Base-by-base conservation (phyloP, 2,329 filamentous ascomycete genomes). In the Fusarium stilboides region DNA sequence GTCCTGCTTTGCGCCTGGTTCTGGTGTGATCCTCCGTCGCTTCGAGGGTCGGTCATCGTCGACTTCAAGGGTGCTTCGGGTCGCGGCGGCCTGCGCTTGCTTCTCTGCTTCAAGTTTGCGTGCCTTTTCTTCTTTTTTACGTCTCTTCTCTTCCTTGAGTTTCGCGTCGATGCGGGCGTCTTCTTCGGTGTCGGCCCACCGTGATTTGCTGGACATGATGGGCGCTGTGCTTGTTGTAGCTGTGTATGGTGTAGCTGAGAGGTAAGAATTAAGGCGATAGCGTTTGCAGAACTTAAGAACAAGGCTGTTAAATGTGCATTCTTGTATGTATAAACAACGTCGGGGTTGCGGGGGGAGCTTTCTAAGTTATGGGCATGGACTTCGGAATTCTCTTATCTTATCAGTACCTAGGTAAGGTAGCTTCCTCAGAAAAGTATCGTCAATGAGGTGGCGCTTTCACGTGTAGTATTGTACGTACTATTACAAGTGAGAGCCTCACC, bases 101-200 rank as follows among this genome's bases (percentile, higher is more conserved):
- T 68, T 72, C 46, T 75, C 67, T 58, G 80, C 87, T 68, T 92
- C 89, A 36, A 88, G 85, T 75, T 88, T 88, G 60, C 89, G 90
- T 71, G 92, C 91, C 80, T 94, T 97, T 77, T 94, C 92, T 28
- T 90, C 91, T 80, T 96, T 98, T 51, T 89, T 83, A 50, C 92
- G 90, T 80, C 92, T 94, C 85, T 96, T 97, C 75, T 94, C 92
- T 80, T 97, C 94, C 81, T 95, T 98, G 77, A 89, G 86, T 75
- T 90, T 89, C 20, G 90, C 89, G 62, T 93, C 90, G 42, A 91
- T 85, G 43, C 89, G 92, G 22, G 89, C 89, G 77, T 98, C 94
- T 72, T 94, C 93, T 73, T 93, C 92, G 45, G 92, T 89, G 75
- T 94, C 88, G 69, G 92, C 93, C 96, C 96, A 99, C 80, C 95